phyloP scores from a whole-genome alignment of 164 flowering plant genomes.

The Hamamelis virginiana region DNA sequence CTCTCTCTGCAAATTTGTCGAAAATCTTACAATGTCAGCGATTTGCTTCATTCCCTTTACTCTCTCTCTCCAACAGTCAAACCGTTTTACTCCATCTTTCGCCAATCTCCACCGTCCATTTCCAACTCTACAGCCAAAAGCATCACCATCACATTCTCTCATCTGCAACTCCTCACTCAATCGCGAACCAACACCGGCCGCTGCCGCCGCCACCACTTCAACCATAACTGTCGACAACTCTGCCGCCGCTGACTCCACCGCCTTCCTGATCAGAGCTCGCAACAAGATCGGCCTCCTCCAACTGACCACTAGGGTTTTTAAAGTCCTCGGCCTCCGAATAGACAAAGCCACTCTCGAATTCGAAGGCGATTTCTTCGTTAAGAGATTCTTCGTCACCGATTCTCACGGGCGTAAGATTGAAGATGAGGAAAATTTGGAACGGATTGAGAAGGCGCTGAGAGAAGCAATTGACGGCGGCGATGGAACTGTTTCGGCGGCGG shows the following conservation, averaged over 20 bases:
- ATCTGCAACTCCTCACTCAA: neutral
- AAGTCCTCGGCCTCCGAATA: constrained; percentile 42
- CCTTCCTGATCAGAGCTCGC: constrained; percentile 37
- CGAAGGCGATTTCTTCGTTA: constrained; percentile 41
- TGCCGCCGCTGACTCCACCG: constrained; percentile 30
- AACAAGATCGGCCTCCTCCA: constrained; percentile 55
- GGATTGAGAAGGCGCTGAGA: constrained; percentile 41
- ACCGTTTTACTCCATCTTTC: neutral
- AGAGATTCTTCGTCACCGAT: constrained; percentile 46
- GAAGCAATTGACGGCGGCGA: constrained; percentile 40
- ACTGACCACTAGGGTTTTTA: constrained; percentile 47
- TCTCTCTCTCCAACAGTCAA: neutral
- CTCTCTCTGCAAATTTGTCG: neutral
- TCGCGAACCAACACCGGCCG: neutral
- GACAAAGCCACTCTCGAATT: constrained; percentile 43
- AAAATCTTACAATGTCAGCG: neutral
- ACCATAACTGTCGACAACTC: constrained; percentile 24
- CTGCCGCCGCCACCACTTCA: neutral
- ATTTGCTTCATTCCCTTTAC: neutral
- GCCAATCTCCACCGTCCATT: neutral
- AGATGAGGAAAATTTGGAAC: constrained; percentile 31
- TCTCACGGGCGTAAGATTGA: constrained; percentile 45
- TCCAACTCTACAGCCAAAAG: neutral
- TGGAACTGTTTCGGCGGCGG: neutral
- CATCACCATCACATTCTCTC: neutral